Base-by-base conservation (phyloP, 306 rosid genomes). In the Dalbergia cochinchinensis region DNA sequence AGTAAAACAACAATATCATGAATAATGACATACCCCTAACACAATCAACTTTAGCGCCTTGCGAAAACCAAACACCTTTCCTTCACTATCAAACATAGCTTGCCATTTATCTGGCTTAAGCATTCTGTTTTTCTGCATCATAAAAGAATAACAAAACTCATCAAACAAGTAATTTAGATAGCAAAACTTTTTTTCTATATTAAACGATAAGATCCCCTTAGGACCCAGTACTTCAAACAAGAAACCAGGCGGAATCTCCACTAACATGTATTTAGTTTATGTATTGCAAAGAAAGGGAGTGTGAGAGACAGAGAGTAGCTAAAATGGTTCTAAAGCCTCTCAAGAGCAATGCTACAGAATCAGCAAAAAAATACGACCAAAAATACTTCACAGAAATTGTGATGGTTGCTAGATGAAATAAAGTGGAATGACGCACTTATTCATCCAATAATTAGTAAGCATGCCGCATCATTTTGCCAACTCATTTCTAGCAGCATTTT, bases 101-200 rank as follows among this genome's bases (percentile, higher is more conserved):
- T 88, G 87, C 98, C 97, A 94, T 80, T 86, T 94, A 67, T 92
- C 97, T 16, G 97, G 94, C 86, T 91, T 94, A 55, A 94, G 97
- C 97, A 87, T 91, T 88, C 88, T 92, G 87, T 83, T 85, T 72
- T 84, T 91, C 98, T 94, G 92, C 84, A 87, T 22, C 81, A 44
- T 61, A 54, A 39, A 26, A 69, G 47, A 81, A 74, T 55, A 70
- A 48, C 15, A 35, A 57, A 79, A 42, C 20, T 55, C 78, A 18
- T 74, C 74, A 47, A 16, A 77, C 65, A 81, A 63, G 33, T 44
- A 58, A 76, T 54, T 41, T 61, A 1, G 55, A 34, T 55, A 33
- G 58, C 74, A 58, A 72, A 4, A 48, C 22, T 71, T 16, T 60
- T 60, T 65, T 58, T 66, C 44, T 22, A 51, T 3, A 74, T 34